Base-by-base conservation (phyloP, 768 basidiomycete genomes). In the Pleurotus salmoneostramineus region DNA sequence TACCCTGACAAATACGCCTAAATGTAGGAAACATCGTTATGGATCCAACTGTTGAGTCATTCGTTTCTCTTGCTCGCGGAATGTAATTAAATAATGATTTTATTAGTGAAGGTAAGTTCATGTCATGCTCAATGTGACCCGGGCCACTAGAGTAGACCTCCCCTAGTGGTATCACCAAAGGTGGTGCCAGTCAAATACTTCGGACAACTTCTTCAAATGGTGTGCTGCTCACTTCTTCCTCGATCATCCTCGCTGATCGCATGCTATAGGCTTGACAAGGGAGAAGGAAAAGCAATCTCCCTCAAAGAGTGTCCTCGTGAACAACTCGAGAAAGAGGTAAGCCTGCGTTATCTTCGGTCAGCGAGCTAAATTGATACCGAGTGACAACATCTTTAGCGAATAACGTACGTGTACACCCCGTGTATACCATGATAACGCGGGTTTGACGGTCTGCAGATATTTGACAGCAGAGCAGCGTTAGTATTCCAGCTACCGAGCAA, bases 151-250 rank as follows among this genome's bases (percentile, higher is more conserved):
- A n/a, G n/a, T n/a, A n/a, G n/a, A n/a, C n/a, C n/a, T n/a, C n/a
- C n/a, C n/a, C n/a, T 43, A 85, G 83, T 83, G 71, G 70, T 89
- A 88, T 65, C 84, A 86, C 63, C 71, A 68, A 56, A 67, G 68
- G 54, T 89, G 88, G 87, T 72, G 79, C 58, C 73, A 79, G 50
- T 77, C 76, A 6, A 80, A 87, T 59, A 87, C 87, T 0, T 65
- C 62, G 32, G 85, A 88, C 56, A 88, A 87, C 65, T 88, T 89
- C 65, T 89, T 88, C 70, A 70, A 70, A 59, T 86, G 84, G 84
- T 82, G 48, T 47, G 67, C 52, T 0, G 34, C 34, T 27, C 33
- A 50, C 43, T 50, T 27, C 34, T 49, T 42, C 33, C 35, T 4
- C 8, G n/a, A n/a, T n/a, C 3, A 27, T 1, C 21, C 21, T 3